Percentiles rank a stretch among this genome's conserved stretches.
Conservation (phyloP, 2,329 filamentous ascomycete species). For the Amauroascus niger region DNA sequence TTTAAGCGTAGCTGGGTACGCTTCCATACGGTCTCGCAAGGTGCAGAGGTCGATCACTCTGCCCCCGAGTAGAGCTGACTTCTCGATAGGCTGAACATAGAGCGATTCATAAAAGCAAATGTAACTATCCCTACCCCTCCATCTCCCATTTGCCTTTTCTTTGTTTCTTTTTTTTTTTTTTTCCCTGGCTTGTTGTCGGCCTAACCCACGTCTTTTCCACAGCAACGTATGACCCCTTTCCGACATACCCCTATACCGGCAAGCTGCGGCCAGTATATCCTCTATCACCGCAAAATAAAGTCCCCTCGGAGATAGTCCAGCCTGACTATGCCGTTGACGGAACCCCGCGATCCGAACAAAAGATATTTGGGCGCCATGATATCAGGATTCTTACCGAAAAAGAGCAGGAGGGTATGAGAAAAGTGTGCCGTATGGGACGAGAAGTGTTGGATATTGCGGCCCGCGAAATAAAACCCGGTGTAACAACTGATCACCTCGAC, state of each 20-base stretch:
- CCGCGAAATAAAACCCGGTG: constrained; percentile 71
- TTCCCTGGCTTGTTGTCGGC: constrained; percentile 63
- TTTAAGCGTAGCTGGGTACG: constrained; percentile 97
- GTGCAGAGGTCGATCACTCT: constrained; percentile 17
- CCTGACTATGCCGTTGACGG: constrained; percentile 86
- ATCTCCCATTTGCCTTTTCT: constrained; percentile 27
- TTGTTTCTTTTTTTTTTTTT: no score
- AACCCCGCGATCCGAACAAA: constrained; percentile 56
- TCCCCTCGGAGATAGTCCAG: constrained; percentile 70
- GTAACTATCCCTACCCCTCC: constrained; percentile 37
- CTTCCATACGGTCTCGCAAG: constrained; percentile 23
- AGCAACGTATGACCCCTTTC: constrained; percentile 85
- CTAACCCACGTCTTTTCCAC: constrained; percentile 70
- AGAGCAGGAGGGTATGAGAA: constrained; percentile 81
- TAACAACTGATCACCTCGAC: constrained; percentile 93
- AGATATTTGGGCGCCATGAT: constrained; percentile 63
- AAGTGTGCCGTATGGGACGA: constrained; percentile 74
- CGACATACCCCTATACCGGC: constrained; percentile 74
- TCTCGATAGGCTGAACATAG: constrained; percentile 65
- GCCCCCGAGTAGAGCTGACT: constrained; percentile 2
- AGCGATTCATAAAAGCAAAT: constrained; percentile 68
- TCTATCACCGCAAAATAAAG: constrained; percentile 58
- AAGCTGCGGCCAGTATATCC: constrained; percentile 77
- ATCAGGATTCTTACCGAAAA: constrained; percentile 71
- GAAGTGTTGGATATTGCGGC: constrained; percentile 92